Percentiles rank a stretch among this genome's conserved stretches.
phyloP scores from a whole-genome alignment of 768 basidiomycete species.

The Lanmaoa rubissima region DNA sequence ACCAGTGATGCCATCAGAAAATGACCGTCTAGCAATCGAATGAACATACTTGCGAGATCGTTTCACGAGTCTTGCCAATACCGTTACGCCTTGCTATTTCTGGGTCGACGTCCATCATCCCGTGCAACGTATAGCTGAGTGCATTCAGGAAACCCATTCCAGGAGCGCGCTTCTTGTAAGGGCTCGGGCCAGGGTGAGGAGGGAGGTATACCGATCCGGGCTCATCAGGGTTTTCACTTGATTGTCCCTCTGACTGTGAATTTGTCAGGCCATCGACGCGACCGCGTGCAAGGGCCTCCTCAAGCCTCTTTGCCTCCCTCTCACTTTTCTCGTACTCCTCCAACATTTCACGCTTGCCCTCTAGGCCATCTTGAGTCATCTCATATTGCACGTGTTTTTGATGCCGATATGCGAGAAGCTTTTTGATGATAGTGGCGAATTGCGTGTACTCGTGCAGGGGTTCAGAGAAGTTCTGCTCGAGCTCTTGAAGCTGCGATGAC shows the following conservation, averaged over 20 bases:
- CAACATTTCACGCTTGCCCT: slow-evolving; percentile 77
- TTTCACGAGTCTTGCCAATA: slow-evolving; percentile 92
- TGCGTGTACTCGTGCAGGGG: slow-evolving; percentile 95
- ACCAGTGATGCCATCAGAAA: slow-evolving; percentile 16
- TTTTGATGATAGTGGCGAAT: slow-evolving; percentile 93
- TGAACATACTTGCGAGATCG: slow-evolving; percentile 80
- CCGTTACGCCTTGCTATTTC: slow-evolving; percentile 91
- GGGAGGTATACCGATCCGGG: slow-evolving; percentile 56
- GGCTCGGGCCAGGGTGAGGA: slow-evolving; percentile 78
- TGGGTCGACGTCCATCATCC: slow-evolving; percentile 99
- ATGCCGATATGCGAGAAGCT: slow-evolving; percentile 89
- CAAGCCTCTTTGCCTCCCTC: slow-evolving; percentile 82
- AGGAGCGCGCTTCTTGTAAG: slow-evolving; percentile 58
- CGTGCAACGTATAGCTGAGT: slow-evolving; percentile 90
- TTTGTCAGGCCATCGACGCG: slow-evolving; percentile 33
- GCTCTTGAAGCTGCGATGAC: slow-evolving; percentile 72
- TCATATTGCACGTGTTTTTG: slow-evolving; percentile 98
- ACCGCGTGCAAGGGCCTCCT: slow-evolving; percentile 76
- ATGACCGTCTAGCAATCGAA: slow-evolving; percentile 5
- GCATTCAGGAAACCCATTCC: slow-evolving; percentile 90
- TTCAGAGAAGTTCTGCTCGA: slow-evolving; percentile 94
- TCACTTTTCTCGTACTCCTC: slow-evolving; percentile 93
- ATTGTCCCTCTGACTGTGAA: slow-evolving; percentile 30
- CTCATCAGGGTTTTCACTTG: slow-evolving; percentile 39
- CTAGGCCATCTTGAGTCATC: slow-evolving; percentile 90